These are phyloP conservation scores for Pleurotus sapidus DNA, from an alignment of 768 basidiomycete genomes.

Conservation along the genomic window DNA sequence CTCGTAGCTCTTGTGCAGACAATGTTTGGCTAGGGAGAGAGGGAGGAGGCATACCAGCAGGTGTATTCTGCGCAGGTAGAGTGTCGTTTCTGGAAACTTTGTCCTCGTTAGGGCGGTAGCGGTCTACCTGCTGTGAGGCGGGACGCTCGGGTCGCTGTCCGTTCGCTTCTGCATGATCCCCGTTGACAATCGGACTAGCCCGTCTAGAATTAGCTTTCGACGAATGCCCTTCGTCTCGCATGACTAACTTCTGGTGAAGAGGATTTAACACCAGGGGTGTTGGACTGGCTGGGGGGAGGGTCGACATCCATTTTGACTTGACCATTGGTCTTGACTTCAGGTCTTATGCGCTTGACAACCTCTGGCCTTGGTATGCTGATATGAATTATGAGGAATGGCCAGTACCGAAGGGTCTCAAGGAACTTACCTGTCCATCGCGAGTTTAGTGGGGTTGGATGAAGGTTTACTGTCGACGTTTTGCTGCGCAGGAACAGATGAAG, in stretches of 20 bases:
- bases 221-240: background rate
- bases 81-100: constrained; percentile 31
- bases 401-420: background rate
- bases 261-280: background rate
- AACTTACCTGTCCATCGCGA: constrained; percentile 65
- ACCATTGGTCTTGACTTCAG: constrained; percentile 34
- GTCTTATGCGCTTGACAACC: constrained; percentile 62
- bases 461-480: constrained; percentile 22
- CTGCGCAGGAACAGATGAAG: constrained; percentile 45
- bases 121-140: background rate
- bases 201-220: background rate
- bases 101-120: constrained; percentile 37
- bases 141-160: background rate
- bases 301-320: constrained; percentile 24
- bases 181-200: constrained; percentile 1
- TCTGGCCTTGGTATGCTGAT: constrained; percentile 75
- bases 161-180: background rate
- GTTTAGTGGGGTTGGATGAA: constrained; percentile 41
- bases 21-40: constrained; percentile 72
- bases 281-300: constrained; percentile 12
- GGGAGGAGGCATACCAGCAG: constrained; percentile 67
- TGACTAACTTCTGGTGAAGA: background rate
- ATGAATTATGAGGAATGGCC: background rate
- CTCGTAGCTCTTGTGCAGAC: constrained; percentile 77
- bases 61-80: constrained; percentile 23